Base-by-base conservation (phyloP, 1,284 basidiomycete genomes). In the Phlebopus sp. region DNA sequence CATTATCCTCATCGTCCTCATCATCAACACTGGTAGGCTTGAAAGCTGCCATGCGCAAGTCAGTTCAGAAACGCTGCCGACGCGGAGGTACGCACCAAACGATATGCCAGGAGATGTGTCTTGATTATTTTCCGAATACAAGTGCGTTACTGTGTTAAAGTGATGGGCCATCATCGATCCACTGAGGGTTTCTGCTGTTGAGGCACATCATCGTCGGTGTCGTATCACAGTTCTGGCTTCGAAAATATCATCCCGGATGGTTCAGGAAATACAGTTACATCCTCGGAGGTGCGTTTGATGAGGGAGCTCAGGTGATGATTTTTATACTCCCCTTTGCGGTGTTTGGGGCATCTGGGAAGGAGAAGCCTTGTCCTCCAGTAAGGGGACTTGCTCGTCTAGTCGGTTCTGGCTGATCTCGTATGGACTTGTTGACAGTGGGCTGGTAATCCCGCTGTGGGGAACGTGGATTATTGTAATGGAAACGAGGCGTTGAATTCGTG, bases 271-370 rank as follows among this genome's bases (percentile, higher is more conserved):
- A 84, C 67, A 86, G 85, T 64, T 86, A 83, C 58, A 74, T 88
- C 46, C 67, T 86, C 1, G 81, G 80, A 6, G 83, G 81, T 19
- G 84, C 81, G 3, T 64, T 84, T 30, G 84, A 86, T 56, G 84
- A 84, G 31, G 84, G 84, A 13, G 78, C 81, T 6, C 81, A 86
- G 57, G 71, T 82, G 39, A 81, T 85, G 74, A 74, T 82, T 27
- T 84, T 86, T 59, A 70, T 86, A 25, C 68, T 85, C 8, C 82
- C 79, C 5, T 85, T 86, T 59, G 81, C 82, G 8, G 82, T 86
- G 27, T 84, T 82, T 57, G 83, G 84, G 32, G 82, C 81, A 15
- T 75, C 76, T 3, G 83, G 83, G 8, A 60, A 58, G 14, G 59
- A 69, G 41, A 67, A 64, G 44, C 75, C 74, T 2, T 84, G 84